Percentiles rank a stretch among this genome's conserved stretches.
Evolutionary conservation across 768 basidiomycete genomes (phyloP).

Genomic region (Pisolithus microcarpus): DNA sequence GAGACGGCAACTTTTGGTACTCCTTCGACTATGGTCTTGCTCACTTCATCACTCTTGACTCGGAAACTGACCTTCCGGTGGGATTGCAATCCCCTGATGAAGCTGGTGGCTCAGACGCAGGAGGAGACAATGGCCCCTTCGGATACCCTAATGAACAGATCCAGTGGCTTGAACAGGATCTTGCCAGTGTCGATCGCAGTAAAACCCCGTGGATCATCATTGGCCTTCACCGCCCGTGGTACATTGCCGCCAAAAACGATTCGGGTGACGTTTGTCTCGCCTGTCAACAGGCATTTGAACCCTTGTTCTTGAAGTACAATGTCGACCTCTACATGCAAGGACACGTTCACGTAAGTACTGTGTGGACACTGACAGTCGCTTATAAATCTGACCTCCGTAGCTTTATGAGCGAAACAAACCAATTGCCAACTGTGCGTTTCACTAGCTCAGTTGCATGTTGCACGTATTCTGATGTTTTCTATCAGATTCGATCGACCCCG

Average conservation of each 20-base stretch:
- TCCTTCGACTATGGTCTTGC: slow-evolving; percentile 25
- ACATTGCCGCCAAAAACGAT: slow-evolving; percentile 7
- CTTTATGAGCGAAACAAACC: slow-evolving; percentile 22
- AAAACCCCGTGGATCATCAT: slow-evolving; percentile 23
- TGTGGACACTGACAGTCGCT: neutral
- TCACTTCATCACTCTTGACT: slow-evolving; percentile 19
- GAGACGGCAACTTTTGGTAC: slow-evolving; percentile 25
- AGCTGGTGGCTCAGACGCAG: slow-evolving; percentile 13
- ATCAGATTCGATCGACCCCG: slow-evolving; percentile 15
- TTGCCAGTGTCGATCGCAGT: slow-evolving; percentile 16
- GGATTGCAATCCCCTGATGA: slow-evolving; percentile 21
- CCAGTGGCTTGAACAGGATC: slow-evolving; percentile 21
- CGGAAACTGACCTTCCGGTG: slow-evolving; percentile 20
- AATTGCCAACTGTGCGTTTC: slow-evolving; percentile 19
- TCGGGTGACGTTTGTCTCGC: slow-evolving; percentile 8
- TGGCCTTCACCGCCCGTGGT: slow-evolving; percentile 24
- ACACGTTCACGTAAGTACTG: slow-evolving; percentile 16
- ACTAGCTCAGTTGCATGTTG: neutral
- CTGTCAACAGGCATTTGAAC: slow-evolving; percentile 23
- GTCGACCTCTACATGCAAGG: slow-evolving; percentile 25
- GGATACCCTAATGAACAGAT: slow-evolving; percentile 23
- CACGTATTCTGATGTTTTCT: neutral
- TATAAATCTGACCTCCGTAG: slow-evolving; percentile 1
- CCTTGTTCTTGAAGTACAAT: slow-evolving; percentile 26
- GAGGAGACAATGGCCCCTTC: slow-evolving; percentile 20